Evolutionary conservation across 2,329 filamentous ascomycete genomes (phyloP).

Genomic region (Neofusicoccum parvum): DNA sequence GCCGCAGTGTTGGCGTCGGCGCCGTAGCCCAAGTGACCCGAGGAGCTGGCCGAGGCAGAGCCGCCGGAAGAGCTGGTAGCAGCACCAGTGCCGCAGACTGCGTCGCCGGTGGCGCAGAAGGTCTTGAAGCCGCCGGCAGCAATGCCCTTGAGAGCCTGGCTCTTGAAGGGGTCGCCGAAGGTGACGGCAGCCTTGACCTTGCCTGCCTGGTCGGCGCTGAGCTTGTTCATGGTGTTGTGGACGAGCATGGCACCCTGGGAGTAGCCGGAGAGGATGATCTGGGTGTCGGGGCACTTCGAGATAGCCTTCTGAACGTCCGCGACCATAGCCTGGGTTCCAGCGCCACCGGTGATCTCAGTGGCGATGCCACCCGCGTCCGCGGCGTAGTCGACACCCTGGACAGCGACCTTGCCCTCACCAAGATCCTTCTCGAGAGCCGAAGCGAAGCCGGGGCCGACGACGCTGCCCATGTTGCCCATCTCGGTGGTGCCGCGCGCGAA

Average conservation of each 20-base stretch:
- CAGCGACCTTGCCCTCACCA: constrained; percentile 46
- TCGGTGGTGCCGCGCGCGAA: constrained; percentile 60
- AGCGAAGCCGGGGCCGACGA: constrained; percentile 56
- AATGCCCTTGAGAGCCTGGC: constrained; percentile 28
- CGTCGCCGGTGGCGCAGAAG: constrained; percentile 27
- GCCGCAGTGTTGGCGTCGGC: constrained; percentile 32
- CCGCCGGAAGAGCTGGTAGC: constrained; percentile 28
- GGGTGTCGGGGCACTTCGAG: constrained; percentile 48
- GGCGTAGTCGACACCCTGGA: constrained; percentile 59
- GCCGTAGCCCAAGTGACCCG: constrained; percentile 35
- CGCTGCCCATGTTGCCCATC: constrained; percentile 53
- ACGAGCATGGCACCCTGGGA: constrained; percentile 38
- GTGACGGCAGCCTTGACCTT: constrained; percentile 34
- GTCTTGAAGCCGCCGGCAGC: constrained; percentile 30
- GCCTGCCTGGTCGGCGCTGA: background rate
- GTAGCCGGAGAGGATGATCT: constrained; percentile 52
- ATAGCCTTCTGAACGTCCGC: constrained; percentile 49
- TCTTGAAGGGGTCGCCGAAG: constrained; percentile 42
- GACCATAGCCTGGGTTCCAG: constrained; percentile 27
- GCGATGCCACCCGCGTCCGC: constrained; percentile 38
- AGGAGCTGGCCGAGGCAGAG: constrained; percentile 23
- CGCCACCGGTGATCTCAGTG: constrained; percentile 30
- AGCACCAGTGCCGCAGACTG: constrained; percentile 28
- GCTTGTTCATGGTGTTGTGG: constrained; percentile 27
- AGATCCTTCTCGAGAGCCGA: constrained; percentile 46